Base-by-base conservation (phyloP, 129 eudicot genomes). In the Gnaphalium uliginosum region DNA sequence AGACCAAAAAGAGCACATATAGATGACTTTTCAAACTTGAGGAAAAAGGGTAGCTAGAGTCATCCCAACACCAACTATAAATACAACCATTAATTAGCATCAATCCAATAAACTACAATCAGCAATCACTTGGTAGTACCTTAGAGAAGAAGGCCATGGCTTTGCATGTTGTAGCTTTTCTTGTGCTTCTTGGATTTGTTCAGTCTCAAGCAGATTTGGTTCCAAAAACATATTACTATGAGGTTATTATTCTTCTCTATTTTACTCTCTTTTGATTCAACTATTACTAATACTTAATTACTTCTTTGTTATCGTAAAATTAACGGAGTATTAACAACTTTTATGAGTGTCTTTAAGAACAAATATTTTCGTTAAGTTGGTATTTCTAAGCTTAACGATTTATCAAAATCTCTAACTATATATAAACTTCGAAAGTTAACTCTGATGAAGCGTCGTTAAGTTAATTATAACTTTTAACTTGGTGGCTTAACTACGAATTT, bases 141-240 rank as follows among this genome's bases (percentile, higher is more conserved):
- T 58, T 24, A 8, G 64, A 23, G 82, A 79, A 63, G 59, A 27
- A n/a, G 11, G 59, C 48, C 29, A 62, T 43, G 66, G 66, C 4
- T 71, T 23, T 78, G 57, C 72, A 78, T 30, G 58, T 72, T 64
- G 18, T 72, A 50, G 73, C 59, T 56, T 72, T 79, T 72, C 78
- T 79, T 14, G 19, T 79, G 59, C 21, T 65, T 35, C 27, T 78
- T 50, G 77, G 72, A 24, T 35, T 17, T 14, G 72, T 79, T 39
- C 74, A 19, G 13, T 79, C 83, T 72, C 83, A 72, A 53, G 78
- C 78, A 65, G 17, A 73, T 26, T 54, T 72, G 53, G 15, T 37
- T 65, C 83, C 83, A 54, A 79, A 79, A 66, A 65, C 83, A 4
- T 79, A 79, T 54, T 51, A 79, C 68, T 79, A 65, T 53, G 83